These are phyloP conservation scores for Lepiota brunneoincarnata DNA, from an alignment of 768 basidiomycete species.

Conservation along the genomic window DNA sequence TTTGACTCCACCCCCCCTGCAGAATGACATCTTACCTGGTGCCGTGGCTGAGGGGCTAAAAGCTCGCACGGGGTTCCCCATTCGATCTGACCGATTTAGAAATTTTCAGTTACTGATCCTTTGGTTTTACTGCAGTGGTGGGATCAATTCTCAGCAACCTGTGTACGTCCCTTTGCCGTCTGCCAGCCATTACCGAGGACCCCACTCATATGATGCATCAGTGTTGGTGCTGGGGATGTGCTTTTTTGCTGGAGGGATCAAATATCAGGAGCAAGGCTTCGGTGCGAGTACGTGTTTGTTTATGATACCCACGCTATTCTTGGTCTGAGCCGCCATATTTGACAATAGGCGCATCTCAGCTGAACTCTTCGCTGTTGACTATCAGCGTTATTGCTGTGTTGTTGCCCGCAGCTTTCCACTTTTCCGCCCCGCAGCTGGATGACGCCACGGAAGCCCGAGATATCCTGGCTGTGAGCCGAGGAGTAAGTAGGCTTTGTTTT, in stretches of 20 bases:
- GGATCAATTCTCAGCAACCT: conserved; percentile 88
- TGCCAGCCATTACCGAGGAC: conserved; percentile 7
- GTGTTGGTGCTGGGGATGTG: conserved; percentile 88
- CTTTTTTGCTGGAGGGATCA: conserved; percentile 81
- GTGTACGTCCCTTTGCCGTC: conserved; percentile 41
- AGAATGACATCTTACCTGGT: background rate
- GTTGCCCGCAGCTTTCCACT: conserved; percentile 78
- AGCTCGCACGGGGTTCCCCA: background rate
- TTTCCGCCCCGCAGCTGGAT: conserved; percentile 32
- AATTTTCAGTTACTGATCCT: conserved; percentile 16
- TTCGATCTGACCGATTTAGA: conserved; percentile 1
- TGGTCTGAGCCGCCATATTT: background rate
- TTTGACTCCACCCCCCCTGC: background rate
- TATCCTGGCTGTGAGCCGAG: conserved; percentile 70
- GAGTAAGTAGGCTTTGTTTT: conserved; percentile 43
- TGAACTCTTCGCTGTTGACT: conserved; percentile 73
- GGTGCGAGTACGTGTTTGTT: conserved; percentile 55
- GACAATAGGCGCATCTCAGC: conserved; percentile 51
- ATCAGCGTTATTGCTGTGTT: conserved; percentile 80
- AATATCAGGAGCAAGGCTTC: conserved; percentile 80
- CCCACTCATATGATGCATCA: conserved; percentile 20
- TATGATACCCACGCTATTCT: conserved; percentile 7
- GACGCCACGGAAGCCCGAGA: conserved; percentile 31
- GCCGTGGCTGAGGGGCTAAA: background rate
- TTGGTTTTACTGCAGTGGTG: conserved; percentile 49